Evolutionary conservation across 2,329 filamentous ascomycete genomes (phyloP).

Genomic region (Grosmannia penicillata): DNA sequence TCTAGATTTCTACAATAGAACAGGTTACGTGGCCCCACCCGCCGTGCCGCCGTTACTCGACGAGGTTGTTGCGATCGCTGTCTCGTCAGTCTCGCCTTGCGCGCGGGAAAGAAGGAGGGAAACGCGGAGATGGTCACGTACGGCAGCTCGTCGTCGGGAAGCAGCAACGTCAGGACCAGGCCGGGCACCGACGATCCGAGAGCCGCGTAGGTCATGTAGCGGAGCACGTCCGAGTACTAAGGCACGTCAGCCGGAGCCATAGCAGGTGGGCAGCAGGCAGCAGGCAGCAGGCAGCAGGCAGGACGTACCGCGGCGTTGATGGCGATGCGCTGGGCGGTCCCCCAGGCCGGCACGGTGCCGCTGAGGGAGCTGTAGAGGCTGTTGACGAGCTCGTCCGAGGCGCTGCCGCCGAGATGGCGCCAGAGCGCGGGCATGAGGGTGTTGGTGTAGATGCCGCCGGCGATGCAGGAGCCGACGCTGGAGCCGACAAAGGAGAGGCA

Average conservation of each 20-base stretch:
- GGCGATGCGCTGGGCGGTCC: constrained; percentile 22
- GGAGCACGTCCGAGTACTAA: constrained; percentile 15
- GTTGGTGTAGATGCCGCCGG: constrained; percentile 35
- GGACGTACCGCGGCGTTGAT: constrained; percentile 23
- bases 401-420: constrained; percentile 18
- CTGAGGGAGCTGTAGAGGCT: constrained; percentile 30
- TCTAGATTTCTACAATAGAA: no score
- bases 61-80: background rate
- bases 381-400: constrained; percentile 17
- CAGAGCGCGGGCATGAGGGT: constrained; percentile 22
- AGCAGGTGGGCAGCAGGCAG: background rate
- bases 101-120: background rate
- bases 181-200: constrained; percentile 11
- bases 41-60: background rate
- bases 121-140: background rate
- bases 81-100: no score
- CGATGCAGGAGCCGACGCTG: constrained; percentile 24
- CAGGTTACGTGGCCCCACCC: background rate
- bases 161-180: constrained; percentile 11
- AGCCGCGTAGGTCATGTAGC: constrained; percentile 15
- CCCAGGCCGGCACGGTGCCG: constrained; percentile 23
- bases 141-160: constrained; percentile 13
- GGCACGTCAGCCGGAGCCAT: background rate
- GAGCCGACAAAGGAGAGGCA: constrained; percentile 25
- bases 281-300: background rate